Evolutionary conservation across 192 early-diverging fungal genomes (phyloP), one percentile per base, ranked within the genome.

Genomic region (Backusella psychrophila): DNA sequence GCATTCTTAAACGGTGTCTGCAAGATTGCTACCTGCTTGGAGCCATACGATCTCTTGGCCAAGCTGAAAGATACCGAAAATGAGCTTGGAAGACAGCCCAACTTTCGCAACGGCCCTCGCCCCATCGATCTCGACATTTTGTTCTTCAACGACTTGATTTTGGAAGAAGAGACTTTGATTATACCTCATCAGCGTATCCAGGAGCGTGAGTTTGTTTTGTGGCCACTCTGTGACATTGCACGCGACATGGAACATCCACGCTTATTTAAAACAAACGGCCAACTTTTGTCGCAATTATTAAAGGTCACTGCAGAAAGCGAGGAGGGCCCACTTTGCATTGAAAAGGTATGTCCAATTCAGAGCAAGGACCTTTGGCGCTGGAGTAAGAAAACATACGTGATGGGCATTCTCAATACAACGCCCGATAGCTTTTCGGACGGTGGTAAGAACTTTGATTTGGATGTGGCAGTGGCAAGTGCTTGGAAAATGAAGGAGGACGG

Each of bases 381-480:
- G 90, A 77, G 80, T 68, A 76, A 81, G 29, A 87, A 90, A 69
- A 97, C 97, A 0, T 87, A 89, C 66, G 84, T 96, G 70, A 99
- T 99, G 98, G 98, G 96, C 34, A 97, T 99, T 42, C 85, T 99
- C 34, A 99, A 99, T 73, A 93, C 95, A 41, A 99, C 98, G 0
- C 97, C 98, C 7, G 98, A 99, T 81, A 94, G 93, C 76, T 99
- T 99, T 80, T 93, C 91, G 66, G 98, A 99, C 78, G 98, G 97
- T 75, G 97, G 97, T 53, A 78, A 89, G 53, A 91, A 89, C 82
- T 78, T 76, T 46, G 79, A 85, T 6, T 69, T 90, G 5, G 92
- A 93, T 17, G 72, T 77, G 1, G 98, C 97, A 6, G 88, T 90
- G 9, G 77, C 83, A 31, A 86, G 89, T 17, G 95, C 95, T 1